phyloP scores from a whole-genome alignment of 768 basidiomycete genomes.

The Leccinum incarnatum region DNA sequence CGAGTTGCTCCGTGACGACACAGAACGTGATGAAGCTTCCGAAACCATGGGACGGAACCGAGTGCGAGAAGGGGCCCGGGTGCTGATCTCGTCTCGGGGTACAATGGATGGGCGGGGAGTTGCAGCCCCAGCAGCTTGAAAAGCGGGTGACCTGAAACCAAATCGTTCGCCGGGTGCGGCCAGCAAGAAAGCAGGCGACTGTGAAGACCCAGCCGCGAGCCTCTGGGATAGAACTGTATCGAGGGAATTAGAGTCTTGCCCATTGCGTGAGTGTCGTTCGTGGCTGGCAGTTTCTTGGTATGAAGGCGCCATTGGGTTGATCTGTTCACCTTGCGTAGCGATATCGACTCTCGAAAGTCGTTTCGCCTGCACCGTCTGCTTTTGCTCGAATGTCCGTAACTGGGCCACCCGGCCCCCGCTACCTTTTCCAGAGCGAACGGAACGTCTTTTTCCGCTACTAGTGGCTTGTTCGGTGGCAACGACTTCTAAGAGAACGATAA shows the following conservation, averaged over 20 bases:
- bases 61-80: background rate
- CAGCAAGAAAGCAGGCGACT: background rate
- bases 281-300: background rate
- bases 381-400: background rate
- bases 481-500: background rate
- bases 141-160: background rate
- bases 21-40: background rate
- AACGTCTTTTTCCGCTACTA: background rate
- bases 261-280: background rate
- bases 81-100: background rate
- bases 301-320: conserved; percentile 9
- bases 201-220: background rate
- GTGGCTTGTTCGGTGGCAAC: background rate
- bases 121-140: too few relatives aligned
- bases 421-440: background rate
- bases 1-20: background rate
- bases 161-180: background rate
- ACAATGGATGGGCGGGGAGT: background rate
- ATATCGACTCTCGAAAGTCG: background rate
- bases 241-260: background rate
- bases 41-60: background rate
- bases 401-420: background rate
- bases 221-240: background rate
- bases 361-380: background rate
- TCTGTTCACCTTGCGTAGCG: background rate